A percentile compares a stretch with the other conserved stretches of the same genome.
These are phyloP conservation scores for Lodderomyces jiufengensis DNA, from an alignment of 1,139 yeast species.

Conservation along the genomic window DNA sequence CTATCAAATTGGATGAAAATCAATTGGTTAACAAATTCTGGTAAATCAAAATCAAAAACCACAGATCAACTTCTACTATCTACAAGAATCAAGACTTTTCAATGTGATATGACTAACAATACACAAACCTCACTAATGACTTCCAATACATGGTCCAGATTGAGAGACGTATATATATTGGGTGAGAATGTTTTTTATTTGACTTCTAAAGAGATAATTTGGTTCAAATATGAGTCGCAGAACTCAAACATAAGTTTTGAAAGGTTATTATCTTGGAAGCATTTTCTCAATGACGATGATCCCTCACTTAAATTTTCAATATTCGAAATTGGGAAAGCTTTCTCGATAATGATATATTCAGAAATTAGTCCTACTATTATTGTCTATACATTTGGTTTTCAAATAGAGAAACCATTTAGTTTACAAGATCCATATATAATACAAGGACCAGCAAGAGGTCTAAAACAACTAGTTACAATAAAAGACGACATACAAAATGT, in stretches of 20 bases:
- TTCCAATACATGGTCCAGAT: conserved; percentile 55
- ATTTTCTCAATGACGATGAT: conserved; percentile 53
- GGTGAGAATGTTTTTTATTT: conserved; percentile 38
- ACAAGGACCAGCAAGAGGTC: conserved; percentile 7
- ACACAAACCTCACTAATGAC: conserved; percentile 30
- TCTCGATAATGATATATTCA: conserved; percentile 38
- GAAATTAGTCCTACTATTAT: conserved; percentile 39
- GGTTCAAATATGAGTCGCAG: conserved; percentile 28
- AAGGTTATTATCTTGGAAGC: conserved; percentile 67
- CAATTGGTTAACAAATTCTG: too few species aligned
- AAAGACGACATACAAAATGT: not conserved
- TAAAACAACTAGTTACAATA: conserved; percentile 11
- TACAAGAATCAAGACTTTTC: conserved; percentile 43
- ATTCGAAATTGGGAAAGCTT: conserved; percentile 15
- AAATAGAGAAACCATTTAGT: conserved; percentile 32
- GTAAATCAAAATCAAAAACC: too few species aligned
- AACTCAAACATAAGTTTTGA: conserved; percentile 19
- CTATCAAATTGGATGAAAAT: conserved; percentile 55
- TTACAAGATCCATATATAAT: conserved; percentile 24
- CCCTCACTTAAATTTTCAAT: conserved; percentile 47
- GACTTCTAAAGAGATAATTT: conserved; percentile 60
- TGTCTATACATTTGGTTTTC: conserved; percentile 40
- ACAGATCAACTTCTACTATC: conserved; percentile 37
- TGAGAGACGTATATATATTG: conserved; percentile 42
- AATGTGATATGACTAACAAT: conserved; percentile 20